Base-by-base conservation (phyloP, 306 rosid genomes). In the Styphnolobium japonicum region DNA sequence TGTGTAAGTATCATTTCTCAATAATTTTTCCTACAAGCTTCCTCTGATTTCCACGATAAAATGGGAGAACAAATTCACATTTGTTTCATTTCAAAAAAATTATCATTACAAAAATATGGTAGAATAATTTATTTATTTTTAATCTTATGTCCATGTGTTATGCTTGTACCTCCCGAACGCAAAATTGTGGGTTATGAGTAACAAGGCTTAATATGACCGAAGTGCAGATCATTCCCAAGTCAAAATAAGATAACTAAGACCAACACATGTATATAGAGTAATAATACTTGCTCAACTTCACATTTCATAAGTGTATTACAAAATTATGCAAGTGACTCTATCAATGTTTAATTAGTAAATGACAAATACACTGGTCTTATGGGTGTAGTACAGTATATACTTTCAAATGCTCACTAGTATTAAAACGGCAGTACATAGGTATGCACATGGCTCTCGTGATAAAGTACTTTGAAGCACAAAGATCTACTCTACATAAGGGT, bases 391-490 rank as follows among this genome's bases (percentile, higher is more conserved):
- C 31, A 49, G 39, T 10, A 10, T 49, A 63, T 37, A 52, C 63
- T 39, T 45, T 53, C 77, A 73, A 27, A 46, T 56, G 25, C 43
- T 46, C 19, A 43, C 18, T 10, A 56, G 23, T 18, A 71, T n/a
- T n/a, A 43, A 48, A 22, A 43, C 34, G 7, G 61, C 71, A 66
- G 7, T 56, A 27, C 40, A 73, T 40, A 57, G 19, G 7, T 53
- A 51, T 53, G 10, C 11, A 56, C 7, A 76, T 56, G 48, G 49
- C 55, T 66, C 52, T 67, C 2, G 7, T 63, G 33, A 45, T 53
- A 75, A 52, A 76, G 73, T 29, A 57, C 64, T 63, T 46, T 36
- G 37, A 64, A 77, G 60, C 73, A 29, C 77, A 51, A 77, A 57
- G 16, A 65, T 42, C 45, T 70, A 61, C 46, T 63, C 79, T 62